Evolutionary conservation across 495 filamentous ascomycete species (phyloP).

Genomic region (Hyaloscypha bicolor): DNA sequence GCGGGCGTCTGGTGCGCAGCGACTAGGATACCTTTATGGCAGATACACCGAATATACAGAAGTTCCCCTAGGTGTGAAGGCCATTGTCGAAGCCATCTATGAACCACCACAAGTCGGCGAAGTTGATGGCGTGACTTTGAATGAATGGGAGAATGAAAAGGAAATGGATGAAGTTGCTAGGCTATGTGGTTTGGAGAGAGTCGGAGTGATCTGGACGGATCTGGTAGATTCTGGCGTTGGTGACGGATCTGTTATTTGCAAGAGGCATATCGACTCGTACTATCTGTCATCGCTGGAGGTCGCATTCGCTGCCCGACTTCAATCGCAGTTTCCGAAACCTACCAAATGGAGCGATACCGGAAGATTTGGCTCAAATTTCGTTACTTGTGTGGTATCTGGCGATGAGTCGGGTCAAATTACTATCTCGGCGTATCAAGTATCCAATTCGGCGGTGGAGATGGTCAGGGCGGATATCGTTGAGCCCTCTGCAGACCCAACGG

Average conservation of each 20-base stretch:
- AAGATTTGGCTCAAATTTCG: constrained; percentile 92
- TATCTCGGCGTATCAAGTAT: constrained; percentile 91
- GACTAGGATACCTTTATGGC: constrained; percentile 90
- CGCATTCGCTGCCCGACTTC: constrained; percentile 81
- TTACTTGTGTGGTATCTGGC: constrained; percentile 92
- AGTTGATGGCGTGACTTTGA: constrained; percentile 85
- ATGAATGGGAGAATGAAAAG: constrained; percentile 85
- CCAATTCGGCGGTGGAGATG: constrained; percentile 96
- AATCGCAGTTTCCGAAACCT: constrained; percentile 84
- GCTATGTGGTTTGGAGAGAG: constrained; percentile 83
- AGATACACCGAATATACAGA: constrained; percentile 89
- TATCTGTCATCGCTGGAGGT: constrained; percentile 93
- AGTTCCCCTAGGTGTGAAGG: constrained; percentile 92
- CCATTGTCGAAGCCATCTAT: constrained; percentile 96
- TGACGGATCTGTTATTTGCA: constrained; percentile 87
- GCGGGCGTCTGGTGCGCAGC: constrained; percentile 76
- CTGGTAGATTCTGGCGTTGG: constrained; percentile 79
- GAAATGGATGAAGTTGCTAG: constrained; percentile 80
- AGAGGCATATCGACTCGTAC: constrained; percentile 90
- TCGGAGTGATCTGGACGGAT: constrained; percentile 96
- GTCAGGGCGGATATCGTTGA: constrained; percentile 93
- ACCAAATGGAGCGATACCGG: constrained; percentile 98
- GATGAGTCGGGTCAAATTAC: constrained; percentile 87
- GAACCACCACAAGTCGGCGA: constrained; percentile 93
- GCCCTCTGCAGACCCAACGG: constrained; percentile 85